Evolutionary conservation across 768 basidiomycete genomes (phyloP), one percentile per base, ranked within the genome.

Genomic region (Coprinellus micaceus): DNA sequence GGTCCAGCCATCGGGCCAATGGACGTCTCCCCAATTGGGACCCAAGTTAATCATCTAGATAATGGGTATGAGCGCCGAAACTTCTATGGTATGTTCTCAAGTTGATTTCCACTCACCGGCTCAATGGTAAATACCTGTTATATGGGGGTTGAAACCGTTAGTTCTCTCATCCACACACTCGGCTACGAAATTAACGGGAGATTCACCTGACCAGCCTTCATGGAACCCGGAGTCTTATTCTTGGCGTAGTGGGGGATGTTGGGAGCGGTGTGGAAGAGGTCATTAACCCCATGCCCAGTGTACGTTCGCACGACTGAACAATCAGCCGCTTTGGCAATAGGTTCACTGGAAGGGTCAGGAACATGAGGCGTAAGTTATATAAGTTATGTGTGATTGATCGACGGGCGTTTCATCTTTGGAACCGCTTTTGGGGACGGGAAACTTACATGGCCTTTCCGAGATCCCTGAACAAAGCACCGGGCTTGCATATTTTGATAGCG

Each of bases 1-100:
- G 2, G 96, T 98, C 96, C 96, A 98, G 66, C 93, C 87, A 69
- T 96, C 94, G 29, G 88, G 88, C 94, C 94, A 94, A 67, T 94
- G 91, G 21, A 86, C 77, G 53, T 84, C 82, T 28, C 82, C 82
- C 85, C 88, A 89, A 60, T 78, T 83, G 51, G 79, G 77, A 4
- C 95, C 95, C 19, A 92, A 69, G 69, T 98, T 98, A 61, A 97
- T 86, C 95, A 98, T 98, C 83, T 96, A 51, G 64, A 21, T 12
- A 36, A 19, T 36, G 19, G 19, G 15, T 37, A 36, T 33, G 49
- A 51, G 30, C 21, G 30, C 49, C 36, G 33, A 21, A 3, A 7
- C 22, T 41, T 65, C 41, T 7, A 25, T 17, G 4, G 44, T 19
- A 19, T 44, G 21, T n/a, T n/a, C n/a, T n/a, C n/a, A n/a, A 28